phyloP scores from a whole-genome alignment of 2,329 filamentous ascomycete genomes.

The Microthyrium microscopicum region DNA sequence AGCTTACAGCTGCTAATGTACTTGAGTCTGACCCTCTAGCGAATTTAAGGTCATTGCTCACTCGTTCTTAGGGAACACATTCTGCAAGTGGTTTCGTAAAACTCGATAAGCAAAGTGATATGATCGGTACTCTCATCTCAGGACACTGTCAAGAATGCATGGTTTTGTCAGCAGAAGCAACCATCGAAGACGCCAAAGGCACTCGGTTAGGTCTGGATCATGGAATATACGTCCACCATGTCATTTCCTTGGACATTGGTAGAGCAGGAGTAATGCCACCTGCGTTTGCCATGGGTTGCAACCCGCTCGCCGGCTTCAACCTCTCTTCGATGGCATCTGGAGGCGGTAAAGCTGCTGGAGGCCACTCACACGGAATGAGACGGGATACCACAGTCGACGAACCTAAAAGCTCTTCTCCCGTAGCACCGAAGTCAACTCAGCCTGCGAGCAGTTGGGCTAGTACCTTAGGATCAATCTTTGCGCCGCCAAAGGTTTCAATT shows the following conservation, averaged over 20 bases:
- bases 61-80: not conserved
- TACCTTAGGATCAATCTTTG: not conserved
- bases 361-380: not conserved
- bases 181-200: conserved; percentile 1
- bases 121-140: not conserved
- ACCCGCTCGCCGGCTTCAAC: not conserved
- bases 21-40: not conserved
- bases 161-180: conserved; percentile 5
- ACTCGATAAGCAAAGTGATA: conserved; percentile 5
- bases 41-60: not conserved
- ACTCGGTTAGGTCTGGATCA: not conserved
- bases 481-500: conserved; percentile 2
- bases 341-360: not conserved
- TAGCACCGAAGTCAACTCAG: too few species aligned
- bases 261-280: conserved; percentile 1
- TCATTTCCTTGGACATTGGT: conserved; percentile 1
- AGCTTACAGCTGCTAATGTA: conserved; percentile 1
- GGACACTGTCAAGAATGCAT: conserved; percentile 6
- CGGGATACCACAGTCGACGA: not conserved
- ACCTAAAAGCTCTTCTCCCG: too few species aligned
- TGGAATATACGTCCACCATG: conserved; percentile 6
- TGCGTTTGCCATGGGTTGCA: not conserved
- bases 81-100: not conserved
- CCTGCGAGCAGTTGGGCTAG: not conserved
- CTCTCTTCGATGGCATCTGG: not conserved